Evolutionary conservation across 345 rosid genomes (phyloP).

Genomic region (Syzygium aromaticum): DNA sequence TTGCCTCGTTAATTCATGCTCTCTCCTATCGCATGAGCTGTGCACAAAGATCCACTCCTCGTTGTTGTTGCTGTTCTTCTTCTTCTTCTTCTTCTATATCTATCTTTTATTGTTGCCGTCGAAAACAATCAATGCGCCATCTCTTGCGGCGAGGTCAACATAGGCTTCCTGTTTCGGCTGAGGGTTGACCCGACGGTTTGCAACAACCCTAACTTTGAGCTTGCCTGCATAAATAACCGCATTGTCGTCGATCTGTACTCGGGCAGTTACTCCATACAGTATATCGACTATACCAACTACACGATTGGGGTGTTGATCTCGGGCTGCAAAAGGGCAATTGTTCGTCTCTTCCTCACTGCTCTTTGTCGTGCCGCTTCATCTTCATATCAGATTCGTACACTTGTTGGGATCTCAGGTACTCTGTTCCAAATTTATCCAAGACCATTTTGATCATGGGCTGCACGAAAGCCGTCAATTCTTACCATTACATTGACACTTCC

Average conservation of each 20-base stretch:
- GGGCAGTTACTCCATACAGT: neutral
- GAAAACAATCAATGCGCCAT: neutral
- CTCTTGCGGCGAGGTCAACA: neutral
- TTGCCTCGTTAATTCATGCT: neutral
- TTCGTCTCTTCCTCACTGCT: neutral
- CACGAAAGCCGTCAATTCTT: neutral
- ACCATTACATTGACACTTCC: neutral
- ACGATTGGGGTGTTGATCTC: rapidly evolving
- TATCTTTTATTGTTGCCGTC: neutral
- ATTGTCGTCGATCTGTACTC: neutral
- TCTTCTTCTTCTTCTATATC: neutral
- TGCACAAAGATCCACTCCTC: neutral
- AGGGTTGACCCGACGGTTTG: neutral
- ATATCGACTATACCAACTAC: neutral
- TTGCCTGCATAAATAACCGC: neutral
- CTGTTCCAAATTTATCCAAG: neutral
- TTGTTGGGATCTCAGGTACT: rapidly evolving
- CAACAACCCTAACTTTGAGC: neutral
- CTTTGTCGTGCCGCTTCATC: neutral
- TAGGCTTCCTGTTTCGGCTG: neutral
- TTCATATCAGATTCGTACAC: too few species aligned
- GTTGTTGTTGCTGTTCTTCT: too few species aligned
- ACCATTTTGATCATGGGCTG: neutral
- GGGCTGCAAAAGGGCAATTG: neutral
- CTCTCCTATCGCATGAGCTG: neutral